Conservation (phyloP, 2,329 filamentous ascomycete genomes). For the Fusarium newnesense region DNA sequence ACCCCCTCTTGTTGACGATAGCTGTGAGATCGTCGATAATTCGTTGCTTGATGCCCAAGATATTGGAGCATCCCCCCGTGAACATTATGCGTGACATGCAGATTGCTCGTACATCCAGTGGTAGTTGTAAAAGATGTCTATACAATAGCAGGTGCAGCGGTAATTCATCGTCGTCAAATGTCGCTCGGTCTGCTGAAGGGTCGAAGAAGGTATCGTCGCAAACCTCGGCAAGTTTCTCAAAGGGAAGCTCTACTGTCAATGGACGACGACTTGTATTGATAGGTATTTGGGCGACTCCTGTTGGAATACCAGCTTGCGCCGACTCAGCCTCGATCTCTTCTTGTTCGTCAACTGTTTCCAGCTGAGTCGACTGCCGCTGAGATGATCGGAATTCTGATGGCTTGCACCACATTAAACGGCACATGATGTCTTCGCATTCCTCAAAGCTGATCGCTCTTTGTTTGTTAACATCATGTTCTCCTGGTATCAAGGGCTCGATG, state of each 20-base stretch:
- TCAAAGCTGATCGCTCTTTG: slow-evolving; percentile 70
- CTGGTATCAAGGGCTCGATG: slow-evolving; percentile 54
- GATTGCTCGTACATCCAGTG: slow-evolving; percentile 81
- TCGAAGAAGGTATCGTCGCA: slow-evolving; percentile 82
- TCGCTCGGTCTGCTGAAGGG: slow-evolving; percentile 57
- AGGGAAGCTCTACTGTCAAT: slow-evolving; percentile 71
- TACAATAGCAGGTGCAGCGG: slow-evolving; percentile 83
- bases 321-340: slow-evolving; percentile 60
- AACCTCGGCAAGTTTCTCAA: slow-evolving; percentile 76
- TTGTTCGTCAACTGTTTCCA: slow-evolving; percentile 65
- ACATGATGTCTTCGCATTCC: slow-evolving; percentile 83
- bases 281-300: slow-evolving; percentile 53
- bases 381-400: slow-evolving; percentile 46
- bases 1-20: slow-evolving; percentile 76
- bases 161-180: slow-evolving; percentile 88
- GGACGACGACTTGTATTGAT: slow-evolving; percentile 61
- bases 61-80: slow-evolving; percentile 80
- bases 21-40: slow-evolving; percentile 78
- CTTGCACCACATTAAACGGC: slow-evolving; percentile 81
- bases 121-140: slow-evolving; percentile 76
- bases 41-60: slow-evolving; percentile 82
- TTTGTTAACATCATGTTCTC: slow-evolving; percentile 47
- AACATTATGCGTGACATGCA: slow-evolving; percentile 93
- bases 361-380: slow-evolving; percentile 52
- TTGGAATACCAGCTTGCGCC: slow-evolving; percentile 31